Base-by-base conservation (phyloP, 2,329 filamentous ascomycete species). In the Sporothrix mexicana region DNA sequence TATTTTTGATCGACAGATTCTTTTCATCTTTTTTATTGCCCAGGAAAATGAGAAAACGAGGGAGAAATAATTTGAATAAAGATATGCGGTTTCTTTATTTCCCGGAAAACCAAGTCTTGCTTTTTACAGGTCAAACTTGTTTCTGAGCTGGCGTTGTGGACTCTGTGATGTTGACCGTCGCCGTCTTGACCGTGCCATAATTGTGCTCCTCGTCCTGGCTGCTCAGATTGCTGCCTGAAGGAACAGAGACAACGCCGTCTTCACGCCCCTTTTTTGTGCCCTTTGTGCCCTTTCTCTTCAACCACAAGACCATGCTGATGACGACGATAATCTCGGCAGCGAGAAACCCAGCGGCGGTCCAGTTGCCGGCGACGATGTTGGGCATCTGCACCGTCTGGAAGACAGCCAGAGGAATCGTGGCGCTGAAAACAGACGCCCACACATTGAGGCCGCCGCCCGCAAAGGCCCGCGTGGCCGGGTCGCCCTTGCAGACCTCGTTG, bases 351-450 rank as follows among this genome's bases (percentile, higher is more conserved):
- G 36, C 61, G 3, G 61, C 61, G 0, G 61, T 66, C 61, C 61
- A 66, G 41, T 66, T 66, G 20, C 61, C 61, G 6, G 61, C 36
- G 8, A 66, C 61, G 7, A 66, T 23, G 2, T 41, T n/a, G 61
- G 61, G 61, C 61, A 66, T 66, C 36, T 66, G 61, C 61, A 66
- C 61, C 15, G 61, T 66, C 17, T 66, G 61, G 36, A 66, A 66
- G 7, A 66, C 61, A 23, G 41, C 61, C 6, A 66, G 61, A 9
- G 61, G 61, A 13, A 66, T 66, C 3, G 61, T 66, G 9, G 61
- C 61, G 15, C 61, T 47, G 9, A 66, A 47, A 1, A 66, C 61
- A 23, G n/a, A 25, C 2, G 61, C 61, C 61, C 61, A 66, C 2
- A 66, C 61, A 12, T 66, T 66, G 61, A 66, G 61, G 8, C 61